A percentile compares a stretch with the other conserved stretches of the same genome.
Conservation (phyloP, 495 filamentous ascomycete species). For the Cairneyella variabilis region DNA sequence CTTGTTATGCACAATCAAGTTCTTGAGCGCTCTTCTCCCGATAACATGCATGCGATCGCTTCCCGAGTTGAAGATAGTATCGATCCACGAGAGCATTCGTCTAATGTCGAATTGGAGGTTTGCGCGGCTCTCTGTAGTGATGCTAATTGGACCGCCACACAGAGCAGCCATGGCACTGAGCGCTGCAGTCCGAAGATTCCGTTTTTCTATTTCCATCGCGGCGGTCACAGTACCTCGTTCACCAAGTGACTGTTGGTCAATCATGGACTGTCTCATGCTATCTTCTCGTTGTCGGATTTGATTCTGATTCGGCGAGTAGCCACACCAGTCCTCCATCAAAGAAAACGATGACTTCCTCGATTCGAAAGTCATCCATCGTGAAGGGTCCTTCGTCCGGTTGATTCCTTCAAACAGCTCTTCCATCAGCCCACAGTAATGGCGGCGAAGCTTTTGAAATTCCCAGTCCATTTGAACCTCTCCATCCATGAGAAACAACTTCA, state of each 20-base stretch:
- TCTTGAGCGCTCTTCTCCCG: conserved; percentile 83
- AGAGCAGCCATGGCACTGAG: conserved; percentile 93
- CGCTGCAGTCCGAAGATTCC: conserved; percentile 83
- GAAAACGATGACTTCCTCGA: conserved; percentile 89
- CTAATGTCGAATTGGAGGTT: conserved; percentile 86
- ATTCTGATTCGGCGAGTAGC: conserved; percentile 86
- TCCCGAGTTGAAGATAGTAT: conserved; percentile 83
- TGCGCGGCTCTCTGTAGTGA: conserved; percentile 78
- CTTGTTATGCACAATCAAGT: conserved; percentile 85
- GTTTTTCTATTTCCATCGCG: conserved; percentile 94
- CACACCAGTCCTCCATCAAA: conserved; percentile 98
- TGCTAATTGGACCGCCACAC: conserved; percentile 86
- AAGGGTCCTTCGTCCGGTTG: conserved; percentile 79
- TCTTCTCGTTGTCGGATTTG: conserved; percentile 83
- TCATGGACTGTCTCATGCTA: conserved; percentile 76
- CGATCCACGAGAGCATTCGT: conserved; percentile 90
- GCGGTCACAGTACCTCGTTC: conserved; percentile 75
- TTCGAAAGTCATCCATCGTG: conserved; percentile 94
- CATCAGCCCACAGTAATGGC: conserved; percentile 90
- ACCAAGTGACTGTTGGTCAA: conserved; percentile 56
- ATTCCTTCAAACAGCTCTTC: conserved; percentile 91
- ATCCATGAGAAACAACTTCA: conserved; percentile 91
- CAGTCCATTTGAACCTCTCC: conserved; percentile 92
- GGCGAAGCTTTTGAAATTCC: conserved; percentile 88
- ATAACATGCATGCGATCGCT: conserved; percentile 92